phyloP scores from a whole-genome alignment of 257 asterid species.

The Gentiana straminea region DNA sequence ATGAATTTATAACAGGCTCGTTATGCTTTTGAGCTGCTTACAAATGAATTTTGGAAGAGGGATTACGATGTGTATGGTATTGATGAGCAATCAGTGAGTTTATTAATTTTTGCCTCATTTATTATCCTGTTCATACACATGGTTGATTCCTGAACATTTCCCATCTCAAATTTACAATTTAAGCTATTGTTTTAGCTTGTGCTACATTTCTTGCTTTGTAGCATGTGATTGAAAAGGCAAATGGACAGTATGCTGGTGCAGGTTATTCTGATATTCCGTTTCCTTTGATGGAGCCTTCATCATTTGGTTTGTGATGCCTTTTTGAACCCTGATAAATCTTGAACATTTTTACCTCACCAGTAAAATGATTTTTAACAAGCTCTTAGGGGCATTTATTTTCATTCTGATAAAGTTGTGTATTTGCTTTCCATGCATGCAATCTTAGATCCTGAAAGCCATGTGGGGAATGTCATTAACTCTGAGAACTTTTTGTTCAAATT shows the following conservation, averaged over 20 bases:
- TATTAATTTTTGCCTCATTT: constrained; percentile 9
- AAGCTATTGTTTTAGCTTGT: not conserved
- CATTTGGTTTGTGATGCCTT: constrained; percentile 50
- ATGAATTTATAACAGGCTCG: constrained; percentile 52
- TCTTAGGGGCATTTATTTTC: not conserved
- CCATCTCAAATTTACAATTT: not conserved
- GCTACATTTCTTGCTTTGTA: constrained; percentile 21
- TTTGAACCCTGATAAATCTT: constrained; percentile 1
- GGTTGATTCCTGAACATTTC: not conserved
- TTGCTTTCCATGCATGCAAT: constrained; percentile 16
- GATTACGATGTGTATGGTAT: constrained; percentile 73
- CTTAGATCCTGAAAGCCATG: constrained; percentile 43
- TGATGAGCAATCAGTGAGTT: constrained; percentile 68
- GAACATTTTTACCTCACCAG: constrained; percentile 1
- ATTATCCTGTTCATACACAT: not conserved
- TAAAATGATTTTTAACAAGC: not conserved
- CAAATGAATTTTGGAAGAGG: constrained; percentile 80
- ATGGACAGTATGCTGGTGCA: constrained; percentile 35
- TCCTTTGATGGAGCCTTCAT: constrained; percentile 49
- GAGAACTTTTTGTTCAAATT: constrained; percentile 47
- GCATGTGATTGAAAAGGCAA: constrained; percentile 54
- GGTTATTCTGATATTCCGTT: constrained; percentile 44
- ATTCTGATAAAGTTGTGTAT: constrained; percentile 5
- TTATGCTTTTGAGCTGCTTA: constrained; percentile 85
- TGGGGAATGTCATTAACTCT: constrained; percentile 34